Conservation (phyloP, 495 filamentous ascomycete species). For the Xylaria curta region DNA sequence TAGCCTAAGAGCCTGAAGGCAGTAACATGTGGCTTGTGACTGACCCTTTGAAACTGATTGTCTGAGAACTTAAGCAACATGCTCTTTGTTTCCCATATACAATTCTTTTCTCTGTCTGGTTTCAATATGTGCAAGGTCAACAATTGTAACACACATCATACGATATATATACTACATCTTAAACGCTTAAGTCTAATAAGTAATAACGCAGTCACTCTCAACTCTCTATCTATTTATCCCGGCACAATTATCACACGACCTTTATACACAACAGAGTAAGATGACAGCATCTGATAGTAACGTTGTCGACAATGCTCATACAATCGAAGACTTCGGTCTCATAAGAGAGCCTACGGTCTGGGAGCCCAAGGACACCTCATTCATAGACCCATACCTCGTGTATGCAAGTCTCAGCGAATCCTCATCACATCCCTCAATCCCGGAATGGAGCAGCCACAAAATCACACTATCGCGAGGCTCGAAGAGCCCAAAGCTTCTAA, state of each 20-base stretch:
- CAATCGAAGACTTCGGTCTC: conserved; percentile 13
- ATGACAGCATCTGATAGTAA: neutral
- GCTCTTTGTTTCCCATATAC: conserved; percentile 6
- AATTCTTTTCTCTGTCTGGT: neutral
- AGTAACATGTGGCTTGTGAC: neutral
- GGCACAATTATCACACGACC: neutral
- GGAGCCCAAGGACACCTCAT: conserved; percentile 14
- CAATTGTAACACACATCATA: too few relatives aligned
- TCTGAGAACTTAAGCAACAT: neutral
- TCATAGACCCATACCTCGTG: conserved; percentile 16
- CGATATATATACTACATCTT: neutral
- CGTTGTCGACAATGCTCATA: neutral
- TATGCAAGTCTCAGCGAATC: neutral
- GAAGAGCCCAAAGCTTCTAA: neutral
- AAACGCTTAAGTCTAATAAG: neutral
- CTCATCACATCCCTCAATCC: neutral
- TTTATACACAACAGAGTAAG: neutral
- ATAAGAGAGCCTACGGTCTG: neutral
- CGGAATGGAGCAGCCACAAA: conserved; percentile 12
- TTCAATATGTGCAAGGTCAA: neutral
- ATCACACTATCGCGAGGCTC: conserved; percentile 4
- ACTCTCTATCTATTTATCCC: neutral
- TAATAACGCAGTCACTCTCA: neutral
- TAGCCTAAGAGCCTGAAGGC: neutral
- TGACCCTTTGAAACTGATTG: neutral